phyloP scores from a whole-genome alignment of 345 rosid species.

The Euphorbia tirucalli region DNA sequence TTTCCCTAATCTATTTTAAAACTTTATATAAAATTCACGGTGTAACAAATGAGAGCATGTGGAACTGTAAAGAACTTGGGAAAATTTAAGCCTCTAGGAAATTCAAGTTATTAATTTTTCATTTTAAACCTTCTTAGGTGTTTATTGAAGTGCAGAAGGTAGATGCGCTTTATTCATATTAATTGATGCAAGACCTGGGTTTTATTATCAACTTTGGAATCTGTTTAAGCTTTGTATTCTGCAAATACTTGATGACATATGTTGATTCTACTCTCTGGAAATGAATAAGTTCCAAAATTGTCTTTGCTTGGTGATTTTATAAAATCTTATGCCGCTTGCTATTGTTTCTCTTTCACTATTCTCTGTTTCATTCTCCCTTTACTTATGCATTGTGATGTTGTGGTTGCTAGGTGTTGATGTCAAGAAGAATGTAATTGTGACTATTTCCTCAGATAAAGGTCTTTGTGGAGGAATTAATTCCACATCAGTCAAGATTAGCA shows the following conservation, averaged over 20 bases:
- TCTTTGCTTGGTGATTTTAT: neutral
- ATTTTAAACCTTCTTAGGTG: neutral
- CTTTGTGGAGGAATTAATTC: constrained; percentile 99
- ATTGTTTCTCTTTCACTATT: neutral
- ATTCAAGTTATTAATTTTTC: neutral
- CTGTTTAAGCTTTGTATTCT: neutral
- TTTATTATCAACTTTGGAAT: neutral
- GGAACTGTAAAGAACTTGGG: neutral
- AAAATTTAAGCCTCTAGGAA: neutral
- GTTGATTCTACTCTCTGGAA: neutral
- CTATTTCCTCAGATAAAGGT: constrained; percentile 95
- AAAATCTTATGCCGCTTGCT: neutral
- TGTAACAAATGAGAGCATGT: neutral
- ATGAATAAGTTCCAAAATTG: neutral
- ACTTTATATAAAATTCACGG: neutral
- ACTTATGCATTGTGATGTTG: constrained; percentile 2
- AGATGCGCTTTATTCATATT: neutral
- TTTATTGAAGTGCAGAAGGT: neutral
- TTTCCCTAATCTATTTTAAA: neutral
- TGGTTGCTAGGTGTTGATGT: constrained; percentile 69
- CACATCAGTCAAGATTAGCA: constrained; percentile 81
- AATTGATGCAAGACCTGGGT: neutral
- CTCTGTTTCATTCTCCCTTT: neutral
- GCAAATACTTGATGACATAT: neutral
- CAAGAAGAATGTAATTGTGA: constrained; percentile 90